Conservation (phyloP, 345 rosid species). For the Aurinia saxatilis region DNA sequence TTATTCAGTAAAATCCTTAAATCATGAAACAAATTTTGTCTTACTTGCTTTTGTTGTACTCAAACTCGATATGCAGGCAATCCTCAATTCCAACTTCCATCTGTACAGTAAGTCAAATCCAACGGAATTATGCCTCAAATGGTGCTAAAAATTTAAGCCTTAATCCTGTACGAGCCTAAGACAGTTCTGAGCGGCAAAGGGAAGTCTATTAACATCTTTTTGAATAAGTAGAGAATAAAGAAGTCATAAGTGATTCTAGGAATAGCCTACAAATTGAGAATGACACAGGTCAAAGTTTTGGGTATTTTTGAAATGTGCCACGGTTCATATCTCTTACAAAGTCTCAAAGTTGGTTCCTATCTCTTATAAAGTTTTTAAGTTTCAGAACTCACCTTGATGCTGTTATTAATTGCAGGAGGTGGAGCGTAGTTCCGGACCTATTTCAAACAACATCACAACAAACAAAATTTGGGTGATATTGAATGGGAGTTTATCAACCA, state of each 20-base stretch:
- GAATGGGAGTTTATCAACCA: not conserved
- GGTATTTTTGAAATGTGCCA: not conserved
- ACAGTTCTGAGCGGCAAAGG: not conserved
- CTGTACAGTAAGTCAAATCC: slow-evolving; percentile 36
- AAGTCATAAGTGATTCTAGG: not conserved
- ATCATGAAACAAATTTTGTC: not conserved
- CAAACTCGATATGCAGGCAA: slow-evolving; percentile 97
- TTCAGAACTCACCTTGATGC: slow-evolving; percentile 70
- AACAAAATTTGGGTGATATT: not conserved
- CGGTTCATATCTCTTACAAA: not conserved
- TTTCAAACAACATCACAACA: not conserved
- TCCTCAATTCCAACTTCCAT: slow-evolving; percentile 99
- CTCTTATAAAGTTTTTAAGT: not conserved
- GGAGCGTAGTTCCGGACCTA: slow-evolving; percentile 84
- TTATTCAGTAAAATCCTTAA: not conserved
- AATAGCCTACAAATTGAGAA: not conserved
- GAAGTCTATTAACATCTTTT: not conserved
- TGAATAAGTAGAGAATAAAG: not conserved
- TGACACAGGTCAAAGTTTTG: not conserved
- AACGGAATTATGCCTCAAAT: not conserved
- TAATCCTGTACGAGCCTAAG: not conserved
- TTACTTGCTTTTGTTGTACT: slow-evolving; percentile 99
- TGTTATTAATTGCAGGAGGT: slow-evolving; percentile 70
- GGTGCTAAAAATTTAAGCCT: not conserved
- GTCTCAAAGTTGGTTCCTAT: slow-evolving; percentile 1